Evolutionary conservation across 495 filamentous ascomycete genomes (phyloP).

Genomic region (Extremus antarcticus): DNA sequence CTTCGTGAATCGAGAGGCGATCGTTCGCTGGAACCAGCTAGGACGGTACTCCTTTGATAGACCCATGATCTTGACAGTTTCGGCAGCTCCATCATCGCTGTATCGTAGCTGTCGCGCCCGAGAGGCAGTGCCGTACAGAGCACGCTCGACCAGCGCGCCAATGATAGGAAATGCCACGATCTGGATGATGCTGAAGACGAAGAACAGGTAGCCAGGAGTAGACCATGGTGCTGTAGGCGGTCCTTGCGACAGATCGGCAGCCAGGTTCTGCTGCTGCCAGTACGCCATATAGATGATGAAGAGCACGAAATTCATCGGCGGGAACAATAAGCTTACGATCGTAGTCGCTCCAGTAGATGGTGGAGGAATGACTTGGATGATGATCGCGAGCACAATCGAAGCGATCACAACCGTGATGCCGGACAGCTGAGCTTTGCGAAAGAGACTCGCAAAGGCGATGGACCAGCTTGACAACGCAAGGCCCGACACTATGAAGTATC

Average conservation of each 20-base stretch:
- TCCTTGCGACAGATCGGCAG: constrained; percentile 24
- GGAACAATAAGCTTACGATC: constrained; percentile 27
- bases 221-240: constrained; percentile 22
- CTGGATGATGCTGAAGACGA: constrained; percentile 47
- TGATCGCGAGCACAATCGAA: constrained; percentile 35
- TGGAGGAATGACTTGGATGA: constrained; percentile 32
- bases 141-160: constrained; percentile 60
- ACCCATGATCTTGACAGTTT: constrained; percentile 45
- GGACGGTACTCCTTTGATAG: constrained; percentile 70
- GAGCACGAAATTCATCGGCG: constrained; percentile 31
- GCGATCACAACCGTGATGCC: constrained; percentile 35
- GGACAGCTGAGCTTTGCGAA: constrained; percentile 38
- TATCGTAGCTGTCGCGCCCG: constrained; percentile 43
- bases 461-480: constrained; percentile 34
- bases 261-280: constrained; percentile 20
- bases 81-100: constrained; percentile 1
- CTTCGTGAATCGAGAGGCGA: constrained; percentile 39
- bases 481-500: constrained; percentile 33
- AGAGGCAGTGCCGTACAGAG: constrained; percentile 61
- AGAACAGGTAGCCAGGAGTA: constrained; percentile 20
- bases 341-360: constrained; percentile 23
- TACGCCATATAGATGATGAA: constrained; percentile 32
- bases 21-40: constrained; percentile 42
- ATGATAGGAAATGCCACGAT: constrained; percentile 61
- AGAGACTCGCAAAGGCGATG: constrained; percentile 34